phyloP scores from a whole-genome alignment of 208 protist species.

The Leishmania major region DNA sequence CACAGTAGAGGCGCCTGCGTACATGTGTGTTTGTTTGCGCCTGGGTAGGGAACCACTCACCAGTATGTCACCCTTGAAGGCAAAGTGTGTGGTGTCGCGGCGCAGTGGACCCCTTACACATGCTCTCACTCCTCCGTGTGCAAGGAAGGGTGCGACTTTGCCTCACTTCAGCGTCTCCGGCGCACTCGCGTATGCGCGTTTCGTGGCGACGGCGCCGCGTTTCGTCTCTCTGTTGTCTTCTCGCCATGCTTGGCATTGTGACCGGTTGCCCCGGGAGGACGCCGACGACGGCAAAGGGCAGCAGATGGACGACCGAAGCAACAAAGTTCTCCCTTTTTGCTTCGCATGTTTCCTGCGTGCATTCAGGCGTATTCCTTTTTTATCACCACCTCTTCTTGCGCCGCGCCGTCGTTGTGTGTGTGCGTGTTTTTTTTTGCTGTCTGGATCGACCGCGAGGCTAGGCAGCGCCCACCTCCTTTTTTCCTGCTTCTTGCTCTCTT shows the following conservation, averaged over 20 bases:
- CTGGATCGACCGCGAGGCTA: not conserved
- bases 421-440: not conserved
- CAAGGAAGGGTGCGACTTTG: not conserved
- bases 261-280: not conserved
- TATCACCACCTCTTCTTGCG: not conserved
- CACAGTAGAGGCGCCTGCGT: not conserved
- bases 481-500: not conserved
- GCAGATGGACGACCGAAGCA: not conserved
- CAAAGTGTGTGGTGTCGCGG: not conserved
- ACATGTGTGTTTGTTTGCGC: not conserved
- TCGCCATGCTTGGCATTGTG: not conserved
- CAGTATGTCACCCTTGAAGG: not conserved
- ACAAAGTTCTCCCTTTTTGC: not conserved
- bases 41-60: not conserved
- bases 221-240: not conserved
- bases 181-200: not conserved
- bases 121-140: not conserved
- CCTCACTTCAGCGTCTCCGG: not conserved
- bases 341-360: not conserved
- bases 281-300: not conserved
- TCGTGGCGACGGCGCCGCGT: not conserved
- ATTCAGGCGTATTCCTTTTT: not conserved
- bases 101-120: not conserved
- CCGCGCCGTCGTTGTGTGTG: not conserved
- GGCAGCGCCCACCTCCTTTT: not conserved